phyloP scores from a whole-genome alignment of 164 flowering plant species.

The Macadamia tetraphylla region DNA sequence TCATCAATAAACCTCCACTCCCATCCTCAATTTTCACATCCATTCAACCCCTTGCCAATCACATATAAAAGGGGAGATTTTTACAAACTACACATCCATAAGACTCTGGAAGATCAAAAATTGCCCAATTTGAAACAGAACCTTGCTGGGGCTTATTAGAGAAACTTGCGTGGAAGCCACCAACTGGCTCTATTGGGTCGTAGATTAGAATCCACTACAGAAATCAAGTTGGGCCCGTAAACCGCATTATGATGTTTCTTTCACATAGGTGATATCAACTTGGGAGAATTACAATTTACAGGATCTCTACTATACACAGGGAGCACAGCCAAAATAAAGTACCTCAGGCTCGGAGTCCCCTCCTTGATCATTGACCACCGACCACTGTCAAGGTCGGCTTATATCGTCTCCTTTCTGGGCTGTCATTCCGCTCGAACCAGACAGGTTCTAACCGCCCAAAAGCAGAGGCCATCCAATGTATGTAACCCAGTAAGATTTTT shows the following conservation, averaged over 20 bases:
- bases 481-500: slow-evolving; percentile 1
- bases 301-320: slow-evolving; percentile 24
- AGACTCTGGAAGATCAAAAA: slow-evolving; percentile 8
- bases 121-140: slow-evolving; percentile 11
- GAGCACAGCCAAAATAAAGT: slow-evolving; percentile 8
- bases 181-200: not conserved
- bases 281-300: slow-evolving; percentile 20
- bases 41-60: not conserved
- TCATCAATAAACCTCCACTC: too few species aligned
- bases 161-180: slow-evolving; percentile 8
- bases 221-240: slow-evolving; percentile 11
- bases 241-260: slow-evolving; percentile 27
- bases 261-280: slow-evolving; percentile 29
- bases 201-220: slow-evolving; percentile 8
- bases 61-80: not conserved
- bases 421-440: not conserved
- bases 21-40: too few species aligned
- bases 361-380: not conserved
- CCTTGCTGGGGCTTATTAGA: slow-evolving; percentile 19
- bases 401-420: not conserved
- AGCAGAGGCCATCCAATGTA: slow-evolving; percentile 1
- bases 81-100: not conserved
- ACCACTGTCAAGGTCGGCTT: too few species aligned
- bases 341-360: slow-evolving; percentile 11
- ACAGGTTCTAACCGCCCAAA: slow-evolving; percentile 5